A percentile compares a stretch with the other conserved stretches of the same genome.
These are phyloP conservation scores for Piper longum DNA, from an alignment of 164 flowering plant genomes.

Conservation along the genomic window DNA sequence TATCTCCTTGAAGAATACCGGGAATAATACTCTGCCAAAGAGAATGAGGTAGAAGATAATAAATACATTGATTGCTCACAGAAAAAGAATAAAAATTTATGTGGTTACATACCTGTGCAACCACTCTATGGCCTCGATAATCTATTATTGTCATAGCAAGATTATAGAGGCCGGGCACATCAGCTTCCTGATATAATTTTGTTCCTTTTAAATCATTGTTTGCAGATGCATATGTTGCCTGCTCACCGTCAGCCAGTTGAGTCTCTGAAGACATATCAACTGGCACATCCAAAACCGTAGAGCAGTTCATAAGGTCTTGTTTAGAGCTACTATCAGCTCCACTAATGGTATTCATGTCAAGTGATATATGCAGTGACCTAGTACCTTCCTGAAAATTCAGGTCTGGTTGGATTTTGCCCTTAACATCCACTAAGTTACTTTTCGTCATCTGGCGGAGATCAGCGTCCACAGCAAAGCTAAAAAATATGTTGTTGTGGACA, in stretches of 20 bases:
- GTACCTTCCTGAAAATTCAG: slow-evolving; percentile 6
- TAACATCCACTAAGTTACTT: slow-evolving; percentile 24
- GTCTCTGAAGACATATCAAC: slow-evolving; percentile 41
- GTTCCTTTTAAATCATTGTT: slow-evolving; percentile 98
- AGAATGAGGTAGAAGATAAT: background rate
- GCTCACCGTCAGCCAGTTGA: slow-evolving; percentile 80
- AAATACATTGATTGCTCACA: background rate
- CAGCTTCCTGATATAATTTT: slow-evolving; percentile 92
- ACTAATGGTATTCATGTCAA: slow-evolving; percentile 18
- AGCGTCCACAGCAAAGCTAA: slow-evolving; percentile 96
- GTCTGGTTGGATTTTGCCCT: slow-evolving; percentile 10
- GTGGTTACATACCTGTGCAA: slow-evolving; percentile 67
- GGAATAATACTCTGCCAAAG: slow-evolving; percentile 83
- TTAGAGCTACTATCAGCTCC: slow-evolving; percentile 14
- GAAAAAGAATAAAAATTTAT: background rate
- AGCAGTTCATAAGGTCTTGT: slow-evolving; percentile 16
- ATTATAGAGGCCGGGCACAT: slow-evolving; percentile 87
- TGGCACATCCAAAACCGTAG: slow-evolving; percentile 14
- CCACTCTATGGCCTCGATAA: slow-evolving; percentile 93
- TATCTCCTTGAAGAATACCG: slow-evolving; percentile 99
- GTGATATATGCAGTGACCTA: slow-evolving; percentile 9
- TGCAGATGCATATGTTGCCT: slow-evolving; percentile 98
- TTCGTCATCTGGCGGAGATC: slow-evolving; percentile 61
- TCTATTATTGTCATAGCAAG: slow-evolving; percentile 99
- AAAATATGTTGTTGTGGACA: slow-evolving; percentile 99